Conservation (phyloP, 2,329 filamentous ascomycete genomes). For the Ophiocordyceps sinensis region DNA sequence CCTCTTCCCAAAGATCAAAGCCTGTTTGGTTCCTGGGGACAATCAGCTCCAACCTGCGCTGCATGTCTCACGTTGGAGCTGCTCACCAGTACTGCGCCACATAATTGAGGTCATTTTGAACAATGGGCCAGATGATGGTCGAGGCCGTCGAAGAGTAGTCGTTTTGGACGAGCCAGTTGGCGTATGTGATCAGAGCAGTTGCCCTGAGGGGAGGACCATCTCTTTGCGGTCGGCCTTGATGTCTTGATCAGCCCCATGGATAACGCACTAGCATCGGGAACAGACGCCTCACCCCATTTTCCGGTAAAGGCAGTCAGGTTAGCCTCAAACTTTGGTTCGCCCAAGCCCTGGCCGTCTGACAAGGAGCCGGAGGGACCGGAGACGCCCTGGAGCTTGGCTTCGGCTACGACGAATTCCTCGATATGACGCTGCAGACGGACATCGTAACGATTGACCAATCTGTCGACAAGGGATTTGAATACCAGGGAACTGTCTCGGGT, state of each 20-base stretch:
- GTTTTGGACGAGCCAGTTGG: conserved; percentile 55
- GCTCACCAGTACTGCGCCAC: conserved; percentile 54
- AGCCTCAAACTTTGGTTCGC: conserved; percentile 60
- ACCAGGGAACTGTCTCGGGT: conserved; percentile 59
- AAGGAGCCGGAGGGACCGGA: conserved; percentile 53
- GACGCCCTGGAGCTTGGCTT: conserved; percentile 51
- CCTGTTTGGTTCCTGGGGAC: conserved; percentile 35
- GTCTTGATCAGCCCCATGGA: background rate
- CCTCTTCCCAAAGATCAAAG: conserved; percentile 77
- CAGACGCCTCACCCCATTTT: conserved; percentile 39
- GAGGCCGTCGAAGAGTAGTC: conserved; percentile 44
- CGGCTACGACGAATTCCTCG: conserved; percentile 52
- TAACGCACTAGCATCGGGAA: background rate
- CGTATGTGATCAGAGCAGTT: conserved; percentile 57
- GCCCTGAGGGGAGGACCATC: conserved; percentile 69
- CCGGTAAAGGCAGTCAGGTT: conserved; percentile 50
- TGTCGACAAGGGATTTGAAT: conserved; percentile 54
- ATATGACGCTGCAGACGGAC: conserved; percentile 43
- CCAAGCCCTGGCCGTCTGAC: conserved; percentile 39
- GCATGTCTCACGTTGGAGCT: background rate
- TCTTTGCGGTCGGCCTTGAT: conserved; percentile 52
- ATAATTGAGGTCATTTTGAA: conserved; percentile 63
- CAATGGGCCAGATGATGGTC: conserved; percentile 54
- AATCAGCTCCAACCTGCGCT: background rate
- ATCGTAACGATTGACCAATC: conserved; percentile 45